Evolutionary conservation across 257 asterid species (phyloP).

Genomic region (Oldenlandia corymbosa): DNA sequence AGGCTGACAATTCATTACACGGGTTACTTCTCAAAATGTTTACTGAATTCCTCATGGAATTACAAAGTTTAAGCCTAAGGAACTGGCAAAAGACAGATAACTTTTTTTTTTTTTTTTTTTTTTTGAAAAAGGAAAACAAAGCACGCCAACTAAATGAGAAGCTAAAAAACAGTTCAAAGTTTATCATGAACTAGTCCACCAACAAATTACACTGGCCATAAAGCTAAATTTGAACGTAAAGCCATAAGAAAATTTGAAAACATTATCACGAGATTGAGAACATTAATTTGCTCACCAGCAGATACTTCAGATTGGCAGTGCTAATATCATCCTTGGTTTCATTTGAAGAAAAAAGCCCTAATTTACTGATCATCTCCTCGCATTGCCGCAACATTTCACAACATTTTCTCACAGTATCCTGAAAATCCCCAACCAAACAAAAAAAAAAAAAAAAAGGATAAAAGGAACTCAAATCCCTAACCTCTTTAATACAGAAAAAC

Average conservation of each 20-base stretch:
- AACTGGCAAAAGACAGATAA: neutral
- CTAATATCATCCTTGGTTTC: constrained; percentile 91
- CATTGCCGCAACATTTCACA: constrained; percentile 64
- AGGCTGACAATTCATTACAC: neutral
- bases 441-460: too few species aligned
- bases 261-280: neutral
- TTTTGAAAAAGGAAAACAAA: neutral
- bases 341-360: constrained; percentile 80
- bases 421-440: constrained; percentile 15
- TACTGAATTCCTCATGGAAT: neutral
- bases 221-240: too few species aligned
- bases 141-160: neutral
- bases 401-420: constrained; percentile 66
- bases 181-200: neutral
- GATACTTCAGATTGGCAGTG: constrained; percentile 75
- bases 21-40: neutral
- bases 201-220: neutral
- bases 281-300: constrained; percentile 50
- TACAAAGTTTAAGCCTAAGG: neutral
- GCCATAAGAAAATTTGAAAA: neutral
- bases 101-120: too few species aligned
- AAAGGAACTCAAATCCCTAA: too few species aligned
- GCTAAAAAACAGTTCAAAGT: neutral
- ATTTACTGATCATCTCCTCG: constrained; percentile 76
- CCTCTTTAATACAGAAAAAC: neutral